Evolutionary conservation across 768 basidiomycete genomes (phyloP).

Genomic region (Panaeolus papilionaceus): DNA sequence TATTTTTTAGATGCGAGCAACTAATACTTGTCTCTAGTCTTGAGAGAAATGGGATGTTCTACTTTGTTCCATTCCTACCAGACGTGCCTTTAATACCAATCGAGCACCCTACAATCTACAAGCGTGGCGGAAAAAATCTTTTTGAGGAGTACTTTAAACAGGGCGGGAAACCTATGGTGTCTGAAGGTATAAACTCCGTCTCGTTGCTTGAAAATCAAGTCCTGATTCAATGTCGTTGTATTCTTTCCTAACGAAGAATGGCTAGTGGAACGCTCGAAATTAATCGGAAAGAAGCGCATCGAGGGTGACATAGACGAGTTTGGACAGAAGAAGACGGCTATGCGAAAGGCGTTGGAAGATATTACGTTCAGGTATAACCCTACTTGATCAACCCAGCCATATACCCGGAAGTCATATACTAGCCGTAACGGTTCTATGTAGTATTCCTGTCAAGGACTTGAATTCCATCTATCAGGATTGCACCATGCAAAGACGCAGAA

Average conservation of each 20-base stretch:
- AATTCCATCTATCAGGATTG: too few species aligned
- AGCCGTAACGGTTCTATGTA: too few species aligned
- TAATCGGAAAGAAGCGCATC: neutral
- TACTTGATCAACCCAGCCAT: neutral
- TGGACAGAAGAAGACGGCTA: neutral
- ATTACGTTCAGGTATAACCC: conserved; percentile 1
- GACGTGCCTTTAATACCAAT: neutral
- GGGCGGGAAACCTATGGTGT: conserved; percentile 3
- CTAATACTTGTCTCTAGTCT: neutral
- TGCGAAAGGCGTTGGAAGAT: conserved; percentile 4
- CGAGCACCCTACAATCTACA: conserved; percentile 3
- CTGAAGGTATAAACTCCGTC: neutral
- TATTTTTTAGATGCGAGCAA: neutral
- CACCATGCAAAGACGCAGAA: too few species aligned
- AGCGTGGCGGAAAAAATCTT: neutral
- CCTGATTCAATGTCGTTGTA: too few species aligned
- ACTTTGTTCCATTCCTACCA: conserved; percentile 6
- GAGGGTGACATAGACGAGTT: neutral
- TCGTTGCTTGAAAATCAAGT: too few species aligned
- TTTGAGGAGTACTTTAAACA: neutral
- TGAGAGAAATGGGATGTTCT: neutral
- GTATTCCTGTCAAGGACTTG: too few species aligned
- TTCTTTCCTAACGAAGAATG: neutral
- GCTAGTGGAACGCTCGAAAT: conserved; percentile 6
- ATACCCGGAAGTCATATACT: too few species aligned